Base-by-base conservation (phyloP, 2,329 filamentous ascomycete genomes). In the Epichloe gansuensis region DNA sequence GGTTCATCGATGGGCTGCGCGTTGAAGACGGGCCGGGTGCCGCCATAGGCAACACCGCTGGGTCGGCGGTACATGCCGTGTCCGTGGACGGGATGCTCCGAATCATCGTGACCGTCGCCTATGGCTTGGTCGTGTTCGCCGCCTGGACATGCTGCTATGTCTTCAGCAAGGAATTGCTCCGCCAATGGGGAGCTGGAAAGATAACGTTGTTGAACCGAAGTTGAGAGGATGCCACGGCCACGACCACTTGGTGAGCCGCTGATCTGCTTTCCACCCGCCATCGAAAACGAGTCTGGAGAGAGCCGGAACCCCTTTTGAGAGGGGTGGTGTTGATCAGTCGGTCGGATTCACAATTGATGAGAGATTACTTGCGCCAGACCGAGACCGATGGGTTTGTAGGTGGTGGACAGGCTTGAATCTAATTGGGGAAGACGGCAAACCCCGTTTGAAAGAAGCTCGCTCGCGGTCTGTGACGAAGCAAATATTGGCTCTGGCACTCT, bases 1-100 rank as follows among this genome's bases (percentile, higher is more conserved):
- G 73, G 68, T 47, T 76, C 73, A 17, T 72, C 70, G 13, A 69
- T 54, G 9, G 63, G 64, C 47, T 74, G 72, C 4, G 81, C 80
- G 27, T 87, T 77, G 53, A 94, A 74, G 4, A 84, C 78, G 3
- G 85, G 83, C 51, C 88, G 76, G 1, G 81, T 77, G 25, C 84
- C 83, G 12, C 84, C 85, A 54, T 80, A 87, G 34, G 84, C 82
- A 43, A 93, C 82, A 62, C 84, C 85, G 58, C 82, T 86, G 1
- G 89, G 87, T 45, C 89, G 79, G 51, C 86, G 81, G 69, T 93
- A 95, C 59, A 74, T 75, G 63, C 67, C 71, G 51, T 71, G 75
- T n/a, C 68, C 68, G 17, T 63, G 61, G 11, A 27, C 5, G 27
- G 69, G 69, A 44, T 72, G 62, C 48, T 71, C 64, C 49, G 63